Evolutionary conservation across 1,284 basidiomycete genomes (phyloP).

Genomic region (Ganoderma meredithae): DNA sequence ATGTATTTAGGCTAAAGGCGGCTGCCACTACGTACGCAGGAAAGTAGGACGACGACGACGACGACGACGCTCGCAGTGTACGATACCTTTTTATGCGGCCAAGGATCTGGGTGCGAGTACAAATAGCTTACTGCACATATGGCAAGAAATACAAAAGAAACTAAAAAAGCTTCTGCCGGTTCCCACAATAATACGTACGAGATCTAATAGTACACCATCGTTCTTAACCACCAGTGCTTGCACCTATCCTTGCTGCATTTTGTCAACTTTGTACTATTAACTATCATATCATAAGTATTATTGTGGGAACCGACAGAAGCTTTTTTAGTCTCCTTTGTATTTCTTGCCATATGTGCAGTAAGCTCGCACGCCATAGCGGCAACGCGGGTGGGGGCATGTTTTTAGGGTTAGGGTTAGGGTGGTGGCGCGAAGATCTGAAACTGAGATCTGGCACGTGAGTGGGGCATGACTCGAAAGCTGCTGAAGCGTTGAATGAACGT

Average conservation of each 20-base stretch:
- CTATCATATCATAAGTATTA: too few relatives aligned
- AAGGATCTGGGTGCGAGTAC: slow-evolving; percentile 16
- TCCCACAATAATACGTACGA: too few relatives aligned
- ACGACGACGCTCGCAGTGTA: slow-evolving; percentile 14
- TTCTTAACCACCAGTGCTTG: background rate
- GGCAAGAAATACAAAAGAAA: slow-evolving; percentile 8
- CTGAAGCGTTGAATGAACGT: slow-evolving; percentile 7
- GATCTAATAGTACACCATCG: too few relatives aligned
- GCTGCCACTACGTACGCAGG: slow-evolving; percentile 9
- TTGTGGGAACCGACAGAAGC: background rate
- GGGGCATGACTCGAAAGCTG: slow-evolving; percentile 26
- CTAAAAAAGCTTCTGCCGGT: background rate
- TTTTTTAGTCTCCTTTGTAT: background rate
- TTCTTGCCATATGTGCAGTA: slow-evolving; percentile 19
- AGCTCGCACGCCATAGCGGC: too few relatives aligned
- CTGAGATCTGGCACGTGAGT: slow-evolving; percentile 22
- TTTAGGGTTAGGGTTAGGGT: too few relatives aligned
- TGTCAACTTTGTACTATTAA: too few relatives aligned
- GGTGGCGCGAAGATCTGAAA: too few relatives aligned
- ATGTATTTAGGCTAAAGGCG: slow-evolving; percentile 21
- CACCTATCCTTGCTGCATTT: background rate
- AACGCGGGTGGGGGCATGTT: too few relatives aligned
- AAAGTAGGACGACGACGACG: slow-evolving; percentile 4
- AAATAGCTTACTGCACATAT: slow-evolving; percentile 19
- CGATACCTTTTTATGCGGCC: slow-evolving; percentile 13